Evolutionary conservation across 2,329 filamentous ascomycete genomes (phyloP), one percentile per base, ranked within the genome.

Genomic region (Fusarium keratoplasticum): DNA sequence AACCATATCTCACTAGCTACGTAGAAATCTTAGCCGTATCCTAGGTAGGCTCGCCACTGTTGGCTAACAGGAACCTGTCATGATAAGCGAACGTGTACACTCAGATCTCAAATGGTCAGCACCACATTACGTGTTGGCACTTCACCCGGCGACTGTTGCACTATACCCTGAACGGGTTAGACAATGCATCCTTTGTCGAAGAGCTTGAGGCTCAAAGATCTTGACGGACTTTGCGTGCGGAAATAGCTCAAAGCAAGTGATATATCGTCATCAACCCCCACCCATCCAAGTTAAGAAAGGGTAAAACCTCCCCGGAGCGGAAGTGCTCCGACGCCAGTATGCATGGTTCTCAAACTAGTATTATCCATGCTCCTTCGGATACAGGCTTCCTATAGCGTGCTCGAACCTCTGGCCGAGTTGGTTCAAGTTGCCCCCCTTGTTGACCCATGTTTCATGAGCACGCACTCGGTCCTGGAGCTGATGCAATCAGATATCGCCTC

Each of bases 361-460:
- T 16, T 27, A 58, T n/a, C 55, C 55, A 29, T 36, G 20, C 9
- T 38, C 29, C 33, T 7, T 22, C 55, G 35, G 55, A 58, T 58
- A 36, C 55, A 58, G 22, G 55, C 55, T 58, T 29, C 55, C 55
- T 58, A 40, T 58, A 58, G 22, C 35, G 55, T 58, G 55, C 20
- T 58, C 22, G 3, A 38, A n/a, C 16, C 8, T 25, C 18, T 36
- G 11, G 22, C 16, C 11, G 42, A 44, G 13, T 25, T 44, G 42
- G 42, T 2, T 25, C 33, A 13, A 13, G n/a, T 58, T 25, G 54
- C 13, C 54, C 54, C 54, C 54, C 55, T n/a, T 29, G 35, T 14
- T 58, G 35, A 40, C 35, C 55, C 55, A 58, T 40, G 35, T 40
- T 38, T 36, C 35, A 18, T 36, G 55, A 58, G 55, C 55, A 58